A percentile compares a stretch with the other conserved stretches of the same genome.
These are phyloP conservation scores for Fonsecaea nubica DNA, from an alignment of 2,329 filamentous ascomycete species.

Conservation along the genomic window DNA sequence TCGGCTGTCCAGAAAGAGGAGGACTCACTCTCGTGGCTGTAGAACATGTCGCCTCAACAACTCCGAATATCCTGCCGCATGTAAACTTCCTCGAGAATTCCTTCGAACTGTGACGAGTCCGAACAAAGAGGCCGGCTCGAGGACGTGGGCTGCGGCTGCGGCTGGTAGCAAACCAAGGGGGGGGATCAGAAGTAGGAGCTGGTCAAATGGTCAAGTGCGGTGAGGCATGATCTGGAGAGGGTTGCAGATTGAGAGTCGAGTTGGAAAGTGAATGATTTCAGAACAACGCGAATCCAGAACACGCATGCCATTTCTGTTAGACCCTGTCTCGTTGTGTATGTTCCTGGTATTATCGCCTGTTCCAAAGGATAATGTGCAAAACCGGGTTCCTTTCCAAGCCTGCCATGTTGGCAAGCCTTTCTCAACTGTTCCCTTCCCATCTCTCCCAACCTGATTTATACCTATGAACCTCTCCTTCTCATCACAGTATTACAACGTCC, in stretches of 20 bases:
- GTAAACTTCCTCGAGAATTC: background rate
- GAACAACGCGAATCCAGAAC: background rate
- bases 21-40: constrained; percentile 85
- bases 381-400: no score
- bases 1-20: background rate
- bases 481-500: background rate
- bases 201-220: background rate
- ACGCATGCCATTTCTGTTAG: background rate
- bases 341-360: no score
- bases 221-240: background rate
- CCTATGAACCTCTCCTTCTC: background rate
- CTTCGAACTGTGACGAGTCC: background rate
- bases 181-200: background rate
- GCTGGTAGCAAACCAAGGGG: background rate
- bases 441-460: background rate
- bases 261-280: background rate
- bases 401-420: background rate
- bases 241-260: background rate
- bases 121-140: background rate
- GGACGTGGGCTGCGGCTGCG: background rate
- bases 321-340: background rate
- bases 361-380: no score
- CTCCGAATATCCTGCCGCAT: background rate
- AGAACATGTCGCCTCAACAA: constrained; percentile 72
- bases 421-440: background rate